Evolutionary conservation across 257 asterid species (phyloP).

Genomic region (Solanum boliviense): DNA sequence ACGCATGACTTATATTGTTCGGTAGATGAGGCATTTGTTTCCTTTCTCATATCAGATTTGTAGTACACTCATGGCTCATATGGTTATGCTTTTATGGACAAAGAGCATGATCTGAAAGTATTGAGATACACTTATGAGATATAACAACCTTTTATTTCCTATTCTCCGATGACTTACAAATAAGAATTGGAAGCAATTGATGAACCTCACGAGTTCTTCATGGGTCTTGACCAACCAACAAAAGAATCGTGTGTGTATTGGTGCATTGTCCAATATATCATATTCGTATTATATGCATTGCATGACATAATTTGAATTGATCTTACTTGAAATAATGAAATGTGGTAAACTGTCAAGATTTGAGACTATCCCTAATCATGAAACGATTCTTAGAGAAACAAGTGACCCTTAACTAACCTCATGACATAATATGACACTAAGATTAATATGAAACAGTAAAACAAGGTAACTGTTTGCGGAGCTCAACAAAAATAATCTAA

Average conservation of each 20-base stretch:
- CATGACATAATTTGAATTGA: not conserved
- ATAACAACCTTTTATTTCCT: not conserved
- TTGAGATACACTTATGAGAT: not conserved
- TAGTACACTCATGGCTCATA: not conserved
- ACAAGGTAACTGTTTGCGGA: not conserved
- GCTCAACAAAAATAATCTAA: not conserved
- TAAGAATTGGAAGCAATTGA: not conserved
- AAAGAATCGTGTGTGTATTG: not conserved
- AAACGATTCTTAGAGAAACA: not conserved
- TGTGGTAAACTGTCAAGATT: not conserved
- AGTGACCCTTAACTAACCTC: not conserved
- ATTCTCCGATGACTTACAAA: not conserved
- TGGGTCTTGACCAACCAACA: not conserved
- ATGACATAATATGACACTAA: not conserved
- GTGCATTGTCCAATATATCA: not conserved
- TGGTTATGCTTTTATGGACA: not conserved
- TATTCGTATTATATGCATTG: not conserved
- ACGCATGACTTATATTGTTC: not conserved
- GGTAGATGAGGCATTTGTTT: not conserved
- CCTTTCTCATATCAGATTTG: not conserved
- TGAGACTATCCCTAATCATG: not conserved
- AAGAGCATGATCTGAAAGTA: not conserved
- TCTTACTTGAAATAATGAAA: not conserved
- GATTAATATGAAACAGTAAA: not conserved
- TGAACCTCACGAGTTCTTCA: not conserved